These are phyloP conservation scores for Paraleonurus japonicus DNA, from an alignment of 257 asterid genomes.

Conservation along the genomic window DNA sequence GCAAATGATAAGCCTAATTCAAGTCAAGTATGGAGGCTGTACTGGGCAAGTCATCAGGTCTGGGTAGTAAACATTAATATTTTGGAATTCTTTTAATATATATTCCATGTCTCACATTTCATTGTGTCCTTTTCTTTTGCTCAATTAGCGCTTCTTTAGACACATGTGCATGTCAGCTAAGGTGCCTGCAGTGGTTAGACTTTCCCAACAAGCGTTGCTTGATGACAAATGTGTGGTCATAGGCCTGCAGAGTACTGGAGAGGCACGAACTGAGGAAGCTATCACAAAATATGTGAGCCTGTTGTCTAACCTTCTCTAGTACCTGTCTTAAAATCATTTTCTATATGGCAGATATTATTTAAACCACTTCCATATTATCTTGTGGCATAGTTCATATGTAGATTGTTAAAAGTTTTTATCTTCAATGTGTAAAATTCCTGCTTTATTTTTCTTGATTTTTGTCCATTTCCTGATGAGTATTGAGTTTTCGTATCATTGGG, in stretches of 20 bases:
- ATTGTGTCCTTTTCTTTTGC: constrained; percentile 29
- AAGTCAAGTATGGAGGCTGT: constrained; percentile 89
- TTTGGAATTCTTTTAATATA: constrained; percentile 9
- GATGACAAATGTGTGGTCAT: constrained; percentile 83
- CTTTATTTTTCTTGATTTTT: constrained; percentile 7
- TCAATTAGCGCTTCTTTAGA: constrained; percentile 88
- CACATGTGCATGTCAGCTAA: constrained; percentile 98
- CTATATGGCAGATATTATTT: background rate
- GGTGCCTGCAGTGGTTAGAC: constrained; percentile 90
- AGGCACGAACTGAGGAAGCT: constrained; percentile 97
- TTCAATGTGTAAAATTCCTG: constrained; percentile 1
- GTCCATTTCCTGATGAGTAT: constrained; percentile 8
- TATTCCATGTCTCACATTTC: constrained; percentile 14
- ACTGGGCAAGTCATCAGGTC: constrained; percentile 99
- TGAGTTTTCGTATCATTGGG: constrained; percentile 22
- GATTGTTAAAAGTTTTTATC: background rate
- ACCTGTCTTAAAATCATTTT: background rate
- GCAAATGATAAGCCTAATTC: constrained; percentile 59
- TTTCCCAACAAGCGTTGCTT: constrained; percentile 74
- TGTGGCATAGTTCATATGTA: constrained; percentile 9
- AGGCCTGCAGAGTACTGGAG: constrained; percentile 99
- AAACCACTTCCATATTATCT: constrained; percentile 2
- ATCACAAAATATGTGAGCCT: constrained; percentile 83
- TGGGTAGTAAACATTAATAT: constrained; percentile 16
- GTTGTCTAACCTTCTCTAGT: constrained; percentile 13